phyloP scores from a whole-genome alignment of 768 basidiomycete species.

The Leucocoprinus sp. region DNA sequence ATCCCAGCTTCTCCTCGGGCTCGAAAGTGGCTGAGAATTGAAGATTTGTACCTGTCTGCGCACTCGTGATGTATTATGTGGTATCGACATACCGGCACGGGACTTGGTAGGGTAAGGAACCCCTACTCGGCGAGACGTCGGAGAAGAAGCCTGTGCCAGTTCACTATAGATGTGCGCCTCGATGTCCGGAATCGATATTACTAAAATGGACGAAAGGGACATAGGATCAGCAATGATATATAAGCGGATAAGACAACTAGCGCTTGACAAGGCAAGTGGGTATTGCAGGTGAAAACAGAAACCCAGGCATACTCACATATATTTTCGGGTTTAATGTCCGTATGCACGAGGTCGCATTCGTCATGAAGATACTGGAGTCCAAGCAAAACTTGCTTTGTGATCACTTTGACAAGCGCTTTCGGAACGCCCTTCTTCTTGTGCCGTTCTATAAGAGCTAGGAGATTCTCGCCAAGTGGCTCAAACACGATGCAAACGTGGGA shows the following conservation, averaged over 20 bases:
- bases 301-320: constrained; percentile 54
- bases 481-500: constrained; percentile 88
- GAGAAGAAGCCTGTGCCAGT: constrained; percentile 57
- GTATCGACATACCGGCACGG: constrained; percentile 55
- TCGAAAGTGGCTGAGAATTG: constrained; percentile 71
- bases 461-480: constrained; percentile 75
- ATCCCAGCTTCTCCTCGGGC: constrained; percentile 36
- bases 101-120: constrained; percentile 64
- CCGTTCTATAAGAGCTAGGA: constrained; percentile 66
- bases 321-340: constrained; percentile 93
- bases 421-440: constrained; percentile 83
- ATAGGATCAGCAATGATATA: constrained; percentile 19
- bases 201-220: constrained; percentile 33
- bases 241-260: constrained; percentile 21
- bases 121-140: constrained; percentile 73
- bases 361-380: constrained; percentile 90
- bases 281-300: constrained; percentile 3
- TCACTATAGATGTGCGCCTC: constrained; percentile 67
- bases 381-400: constrained; percentile 79
- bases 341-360: constrained; percentile 88
- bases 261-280: constrained; percentile 11
- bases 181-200: constrained; percentile 77
- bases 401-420: constrained; percentile 71
- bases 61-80: constrained; percentile 38
- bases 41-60: constrained; percentile 74